A percentile compares a stretch with the other conserved stretches of the same genome.
These are phyloP conservation scores for Annulohypoxylon truncatum DNA, from an alignment of 2,329 filamentous ascomycete genomes.

Conservation along the genomic window DNA sequence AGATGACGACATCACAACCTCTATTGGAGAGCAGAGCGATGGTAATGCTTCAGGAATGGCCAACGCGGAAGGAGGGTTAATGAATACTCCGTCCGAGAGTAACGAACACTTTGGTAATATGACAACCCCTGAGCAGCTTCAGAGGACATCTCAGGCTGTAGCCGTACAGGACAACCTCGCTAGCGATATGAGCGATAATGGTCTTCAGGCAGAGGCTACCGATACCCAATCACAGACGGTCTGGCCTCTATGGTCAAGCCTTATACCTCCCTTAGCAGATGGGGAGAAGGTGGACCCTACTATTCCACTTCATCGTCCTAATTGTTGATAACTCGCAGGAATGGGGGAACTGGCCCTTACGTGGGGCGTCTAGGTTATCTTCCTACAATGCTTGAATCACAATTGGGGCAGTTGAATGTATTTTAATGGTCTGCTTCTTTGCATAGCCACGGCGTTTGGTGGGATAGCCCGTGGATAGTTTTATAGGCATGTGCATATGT, in stretches of 20 bases:
- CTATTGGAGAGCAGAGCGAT: neutral
- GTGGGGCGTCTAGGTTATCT: neutral
- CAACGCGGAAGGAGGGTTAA: neutral
- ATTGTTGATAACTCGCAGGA: slow-evolving; percentile 28
- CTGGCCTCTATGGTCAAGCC: slow-evolving; percentile 53
- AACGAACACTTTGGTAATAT: neutral
- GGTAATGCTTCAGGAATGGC: neutral
- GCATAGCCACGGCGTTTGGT: slow-evolving; percentile 46
- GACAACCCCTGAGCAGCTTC: neutral
- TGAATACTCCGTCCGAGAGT: neutral
- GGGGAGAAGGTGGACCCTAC: slow-evolving; percentile 49
- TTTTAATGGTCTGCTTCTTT: slow-evolving; percentile 33
- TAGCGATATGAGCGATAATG: neutral
- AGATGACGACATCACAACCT: neutral
- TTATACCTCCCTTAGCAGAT: slow-evolving; percentile 59
- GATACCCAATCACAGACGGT: neutral
- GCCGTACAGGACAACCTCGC: neutral
- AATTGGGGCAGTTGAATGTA: slow-evolving; percentile 20
- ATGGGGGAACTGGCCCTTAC: neutral
- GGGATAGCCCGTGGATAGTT: slow-evolving; percentile 1
- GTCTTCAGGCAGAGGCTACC: neutral
- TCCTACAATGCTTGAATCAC: neutral
- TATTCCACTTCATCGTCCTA: slow-evolving; percentile 46
- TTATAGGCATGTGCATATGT: slow-evolving; percentile 3
- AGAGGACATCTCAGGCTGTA: neutral